A percentile compares a stretch with the other conserved stretches of the same genome.
Conservation (phyloP, 495 filamentous ascomycete genomes). For the Annulohypoxylon moriforme region DNA sequence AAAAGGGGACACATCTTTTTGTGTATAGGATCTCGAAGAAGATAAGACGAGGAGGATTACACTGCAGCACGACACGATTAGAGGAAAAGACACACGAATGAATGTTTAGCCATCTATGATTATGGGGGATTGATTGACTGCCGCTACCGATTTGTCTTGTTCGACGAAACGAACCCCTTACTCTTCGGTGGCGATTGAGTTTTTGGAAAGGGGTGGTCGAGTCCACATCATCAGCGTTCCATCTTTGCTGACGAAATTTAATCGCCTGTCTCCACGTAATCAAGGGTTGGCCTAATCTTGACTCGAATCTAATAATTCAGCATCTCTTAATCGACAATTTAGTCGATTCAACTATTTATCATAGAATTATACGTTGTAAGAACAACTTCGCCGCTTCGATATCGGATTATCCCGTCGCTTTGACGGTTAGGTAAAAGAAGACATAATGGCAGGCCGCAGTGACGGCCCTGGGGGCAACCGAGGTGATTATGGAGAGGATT, state of each 20-base stretch:
- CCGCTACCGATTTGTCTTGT: slow-evolving; percentile 30
- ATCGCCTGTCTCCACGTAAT: slow-evolving; percentile 33
- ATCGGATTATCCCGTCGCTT: slow-evolving; percentile 7
- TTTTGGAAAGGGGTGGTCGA: slow-evolving; percentile 24
- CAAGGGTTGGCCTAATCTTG: slow-evolving; percentile 22
- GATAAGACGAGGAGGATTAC: slow-evolving; percentile 20
- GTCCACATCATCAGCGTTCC: slow-evolving; percentile 33
- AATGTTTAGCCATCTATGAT: slow-evolving; percentile 26
- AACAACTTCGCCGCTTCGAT: not conserved
- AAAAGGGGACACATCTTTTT: slow-evolving; percentile 18
- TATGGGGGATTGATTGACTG: slow-evolving; percentile 40
- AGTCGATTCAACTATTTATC: not conserved
- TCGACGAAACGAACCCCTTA: slow-evolving; percentile 36
- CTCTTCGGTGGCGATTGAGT: slow-evolving; percentile 39
- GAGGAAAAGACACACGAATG: slow-evolving; percentile 36
- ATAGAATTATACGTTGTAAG: slow-evolving; percentile 11
- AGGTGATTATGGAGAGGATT: slow-evolving; percentile 61
- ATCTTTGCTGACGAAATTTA: slow-evolving; percentile 33
- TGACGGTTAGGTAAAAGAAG: slow-evolving; percentile 6
- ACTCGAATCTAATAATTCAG: slow-evolving; percentile 24
- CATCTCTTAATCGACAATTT: not conserved
- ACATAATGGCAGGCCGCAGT: slow-evolving; percentile 43
- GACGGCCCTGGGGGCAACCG: slow-evolving; percentile 40
- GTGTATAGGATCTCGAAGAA: slow-evolving; percentile 27
- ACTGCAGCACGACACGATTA: slow-evolving; percentile 28